Base-by-base conservation (phyloP, 1,284 basidiomycete genomes). In the Trichosporon coremiiforme region DNA sequence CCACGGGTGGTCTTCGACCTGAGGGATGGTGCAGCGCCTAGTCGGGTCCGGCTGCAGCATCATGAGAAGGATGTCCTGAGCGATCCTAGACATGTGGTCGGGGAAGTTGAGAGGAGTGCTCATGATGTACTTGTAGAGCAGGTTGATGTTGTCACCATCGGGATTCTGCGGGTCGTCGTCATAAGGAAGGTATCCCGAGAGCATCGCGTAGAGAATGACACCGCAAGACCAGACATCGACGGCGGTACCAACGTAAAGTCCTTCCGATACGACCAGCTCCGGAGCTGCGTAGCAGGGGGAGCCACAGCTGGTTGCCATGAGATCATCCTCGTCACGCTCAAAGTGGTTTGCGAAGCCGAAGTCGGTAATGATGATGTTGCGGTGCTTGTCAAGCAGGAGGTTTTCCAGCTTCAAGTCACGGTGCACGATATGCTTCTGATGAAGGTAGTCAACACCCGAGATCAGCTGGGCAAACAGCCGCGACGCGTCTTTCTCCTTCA, bases 161-260 rank as follows among this genome's bases (percentile, higher is more conserved):
- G 97, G 97, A 83, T 99, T 99, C 36, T 91, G 91, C 1, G 97
- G 97, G 84, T 99, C 97, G 82, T 99, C 97, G 84, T 99, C 97
- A 83, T 98, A 99, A n/a, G 97, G 97, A 36, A 99, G 90, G 81
- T 99, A 99, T 8, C 97, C 97, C 1, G 96, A 95, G 12, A 99
- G 89, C 96, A 99, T 99, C 68, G 97, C 97, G 82, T 98, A 99
- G 6, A 99, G 88, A 77, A 99, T 99, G 74, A 99, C 97, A 73
- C 97, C 97, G 77, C 97, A 99, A 13, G 92, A 94, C 97, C 97
- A 99, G 77, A 99, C 96, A 78, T 99, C 97, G 71, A 99, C 97
- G 1, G 97, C 95, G n/a, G 93, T 94, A 25, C 97, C 97, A 47
- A 97, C 94, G 78, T 99, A 99, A 15, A 95, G 88, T 35, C 97